Conservation (phyloP, 306 rosid species). For the Rosa rugosa region DNA sequence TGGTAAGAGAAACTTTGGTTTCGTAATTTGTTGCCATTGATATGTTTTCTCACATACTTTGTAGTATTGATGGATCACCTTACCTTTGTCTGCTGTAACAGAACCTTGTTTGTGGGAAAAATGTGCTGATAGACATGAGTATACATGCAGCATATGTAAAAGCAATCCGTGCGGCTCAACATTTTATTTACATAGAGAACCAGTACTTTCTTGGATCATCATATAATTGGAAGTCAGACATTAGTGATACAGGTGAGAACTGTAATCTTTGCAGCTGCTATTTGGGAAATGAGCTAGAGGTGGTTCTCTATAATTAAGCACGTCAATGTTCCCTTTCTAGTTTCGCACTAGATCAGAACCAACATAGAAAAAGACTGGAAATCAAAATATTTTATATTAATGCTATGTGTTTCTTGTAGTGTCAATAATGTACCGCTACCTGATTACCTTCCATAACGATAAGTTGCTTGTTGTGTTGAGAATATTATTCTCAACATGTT, state of each 20-base stretch:
- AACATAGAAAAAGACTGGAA: too few species aligned
- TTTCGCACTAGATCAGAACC: too few species aligned
- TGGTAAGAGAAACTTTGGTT: conserved; percentile 45
- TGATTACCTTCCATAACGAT: not conserved
- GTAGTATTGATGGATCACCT: not conserved
- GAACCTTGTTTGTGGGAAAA: conserved; percentile 84
- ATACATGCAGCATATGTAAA: conserved; percentile 80
- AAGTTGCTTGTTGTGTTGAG: too few species aligned
- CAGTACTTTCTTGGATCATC: conserved; percentile 89
- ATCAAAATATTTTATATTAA: too few species aligned
- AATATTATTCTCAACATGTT: too few species aligned
- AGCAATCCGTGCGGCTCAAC: conserved; percentile 73
- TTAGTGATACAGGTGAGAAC: conserved; percentile 57
- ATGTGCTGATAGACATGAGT: conserved; percentile 78
- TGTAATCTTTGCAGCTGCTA: conserved; percentile 10
- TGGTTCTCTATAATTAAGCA: not conserved
- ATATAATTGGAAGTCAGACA: conserved; percentile 59
- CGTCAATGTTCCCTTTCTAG: not conserved
- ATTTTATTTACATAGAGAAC: conserved; percentile 76
- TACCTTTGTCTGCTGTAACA: conserved; percentile 27
- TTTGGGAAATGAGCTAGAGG: not conserved
- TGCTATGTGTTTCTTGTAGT: not conserved
- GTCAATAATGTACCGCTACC: not conserved
- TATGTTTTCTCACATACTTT: not conserved
- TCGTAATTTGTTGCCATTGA: not conserved